phyloP scores from a whole-genome alignment of 305 asterid species.

The Lippia alba region DNA sequence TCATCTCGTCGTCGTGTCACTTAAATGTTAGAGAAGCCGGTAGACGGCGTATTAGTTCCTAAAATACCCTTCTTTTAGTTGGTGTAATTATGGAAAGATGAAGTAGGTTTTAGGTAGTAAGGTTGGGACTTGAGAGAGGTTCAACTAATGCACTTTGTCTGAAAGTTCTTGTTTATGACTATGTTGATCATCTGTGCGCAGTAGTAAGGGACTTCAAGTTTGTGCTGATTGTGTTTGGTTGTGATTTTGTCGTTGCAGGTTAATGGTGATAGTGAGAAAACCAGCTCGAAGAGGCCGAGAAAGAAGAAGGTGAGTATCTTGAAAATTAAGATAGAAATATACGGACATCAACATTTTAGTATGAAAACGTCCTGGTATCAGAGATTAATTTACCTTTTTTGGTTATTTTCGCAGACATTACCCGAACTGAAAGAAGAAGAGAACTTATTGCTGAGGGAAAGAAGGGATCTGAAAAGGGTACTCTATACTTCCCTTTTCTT shows the following conservation, averaged over 20 bases:
- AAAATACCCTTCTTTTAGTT: background rate
- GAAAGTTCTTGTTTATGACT: constrained; percentile 2
- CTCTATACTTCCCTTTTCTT: constrained; percentile 1
- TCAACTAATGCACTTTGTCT: background rate
- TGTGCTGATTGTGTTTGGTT: constrained; percentile 25
- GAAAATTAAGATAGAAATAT: background rate
- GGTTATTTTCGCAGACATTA: constrained; percentile 56
- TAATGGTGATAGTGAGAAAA: constrained; percentile 50
- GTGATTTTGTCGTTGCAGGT: constrained; percentile 46
- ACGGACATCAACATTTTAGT: background rate
- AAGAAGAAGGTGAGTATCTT: constrained; percentile 69
- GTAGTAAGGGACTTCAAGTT: background rate
- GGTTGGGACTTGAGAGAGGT: background rate
- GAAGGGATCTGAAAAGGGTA: constrained; percentile 82
- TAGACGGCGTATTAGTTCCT: background rate
- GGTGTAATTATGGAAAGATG: background rate
- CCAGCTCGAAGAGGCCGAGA: constrained; percentile 60
- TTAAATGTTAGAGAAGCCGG: background rate
- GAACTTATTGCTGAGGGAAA: constrained; percentile 59
- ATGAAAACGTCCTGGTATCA: background rate
- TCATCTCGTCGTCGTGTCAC: background rate
- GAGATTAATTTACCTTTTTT: background rate
- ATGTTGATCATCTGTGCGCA: background rate
- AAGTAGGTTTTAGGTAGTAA: background rate
- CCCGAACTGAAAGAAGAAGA: constrained; percentile 77